A percentile compares a stretch with the other conserved stretches of the same genome.
Evolutionary conservation across 768 basidiomycete genomes (phyloP).

Genomic region (Russula ochroleuca): DNA sequence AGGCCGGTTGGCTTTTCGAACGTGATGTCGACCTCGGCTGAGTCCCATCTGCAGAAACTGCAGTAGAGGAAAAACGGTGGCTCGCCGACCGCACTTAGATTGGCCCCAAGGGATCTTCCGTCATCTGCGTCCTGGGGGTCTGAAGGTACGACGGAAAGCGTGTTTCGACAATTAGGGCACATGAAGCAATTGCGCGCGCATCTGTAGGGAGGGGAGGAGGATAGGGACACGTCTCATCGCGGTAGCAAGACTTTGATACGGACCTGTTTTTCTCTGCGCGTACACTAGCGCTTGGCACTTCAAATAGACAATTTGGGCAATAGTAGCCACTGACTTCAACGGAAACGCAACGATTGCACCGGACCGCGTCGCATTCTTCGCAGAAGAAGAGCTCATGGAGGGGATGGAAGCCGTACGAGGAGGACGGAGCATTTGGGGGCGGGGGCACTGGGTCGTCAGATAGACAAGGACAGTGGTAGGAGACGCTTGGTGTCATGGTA

Average conservation of each 20-base stretch:
- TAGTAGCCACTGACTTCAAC: conserved; percentile 96
- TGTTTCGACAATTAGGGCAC: conserved; percentile 90
- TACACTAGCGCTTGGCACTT: conserved; percentile 98
- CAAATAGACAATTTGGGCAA: conserved; percentile 97
- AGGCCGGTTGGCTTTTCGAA: conserved; percentile 97
- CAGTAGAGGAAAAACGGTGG: conserved; percentile 91
- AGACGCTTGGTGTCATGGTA: conserved; percentile 43
- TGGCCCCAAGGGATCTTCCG: conserved; percentile 45
- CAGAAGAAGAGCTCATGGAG: conserved; percentile 91
- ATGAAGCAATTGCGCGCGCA: conserved; percentile 97
- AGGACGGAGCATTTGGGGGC: conserved; percentile 71
- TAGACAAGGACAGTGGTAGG: conserved; percentile 75
- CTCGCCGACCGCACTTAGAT: conserved; percentile 63
- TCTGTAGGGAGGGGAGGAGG: conserved; percentile 45
- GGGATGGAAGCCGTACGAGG: conserved; percentile 75
- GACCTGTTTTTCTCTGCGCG: conserved; percentile 95
- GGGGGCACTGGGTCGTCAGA: conserved; percentile 57
- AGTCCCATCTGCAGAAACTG: conserved; percentile 93
- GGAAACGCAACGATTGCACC: conserved; percentile 89
- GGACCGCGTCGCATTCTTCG: conserved; percentile 94
- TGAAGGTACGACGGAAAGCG: conserved; percentile 85
- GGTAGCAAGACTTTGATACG: conserved; percentile 20
- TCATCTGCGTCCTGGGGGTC: conserved; percentile 69
- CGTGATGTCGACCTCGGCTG: conserved; percentile 81
- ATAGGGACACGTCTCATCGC: neutral